Evolutionary conservation across 805 yeast species (phyloP).

Genomic region (Cyberlindnera saturnus): DNA sequence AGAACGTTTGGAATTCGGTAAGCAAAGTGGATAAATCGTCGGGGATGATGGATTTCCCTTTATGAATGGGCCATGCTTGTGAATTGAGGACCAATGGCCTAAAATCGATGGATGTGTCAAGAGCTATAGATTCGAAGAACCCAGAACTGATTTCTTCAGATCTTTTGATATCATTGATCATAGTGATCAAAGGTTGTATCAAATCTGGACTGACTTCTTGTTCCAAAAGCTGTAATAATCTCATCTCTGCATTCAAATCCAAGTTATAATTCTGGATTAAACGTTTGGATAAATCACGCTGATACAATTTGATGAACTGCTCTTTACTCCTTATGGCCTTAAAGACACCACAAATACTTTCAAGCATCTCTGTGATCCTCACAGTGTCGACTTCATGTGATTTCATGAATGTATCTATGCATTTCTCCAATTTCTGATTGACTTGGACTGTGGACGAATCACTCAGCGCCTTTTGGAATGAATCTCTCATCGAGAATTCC

Average conservation of each 20-base stretch:
- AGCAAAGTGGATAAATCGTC: slow-evolving; percentile 3
- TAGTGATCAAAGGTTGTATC: slow-evolving; percentile 7
- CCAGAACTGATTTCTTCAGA: slow-evolving; percentile 1
- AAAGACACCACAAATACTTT: slow-evolving; percentile 14
- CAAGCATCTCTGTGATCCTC: slow-evolving; percentile 1
- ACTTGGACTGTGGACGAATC: background rate
- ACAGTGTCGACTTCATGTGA: background rate
- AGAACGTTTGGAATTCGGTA: slow-evolving; percentile 9
- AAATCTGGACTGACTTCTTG: slow-evolving; percentile 15
- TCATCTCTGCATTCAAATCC: slow-evolving; percentile 7
- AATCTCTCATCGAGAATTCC: slow-evolving; percentile 17
- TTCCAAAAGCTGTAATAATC: slow-evolving; percentile 6
- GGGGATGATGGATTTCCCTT: slow-evolving; percentile 7
- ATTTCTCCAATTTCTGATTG: slow-evolving; percentile 10
- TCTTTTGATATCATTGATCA: slow-evolving; percentile 17
- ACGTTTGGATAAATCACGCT: slow-evolving; percentile 18
- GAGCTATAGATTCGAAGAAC: background rate
- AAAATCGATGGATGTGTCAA: slow-evolving; percentile 8
- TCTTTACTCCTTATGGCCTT: slow-evolving; percentile 20
- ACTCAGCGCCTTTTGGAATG: slow-evolving; percentile 13
- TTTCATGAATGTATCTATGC: slow-evolving; percentile 18
- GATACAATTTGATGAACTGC: slow-evolving; percentile 13
- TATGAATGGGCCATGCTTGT: slow-evolving; percentile 16
- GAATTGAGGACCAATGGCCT: slow-evolving; percentile 16
- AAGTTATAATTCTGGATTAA: slow-evolving; percentile 9